Percentiles rank a stretch among this genome's conserved stretches.
Evolutionary conservation across 768 basidiomycete genomes (phyloP).

Genomic region (Obba rivulosa): DNA sequence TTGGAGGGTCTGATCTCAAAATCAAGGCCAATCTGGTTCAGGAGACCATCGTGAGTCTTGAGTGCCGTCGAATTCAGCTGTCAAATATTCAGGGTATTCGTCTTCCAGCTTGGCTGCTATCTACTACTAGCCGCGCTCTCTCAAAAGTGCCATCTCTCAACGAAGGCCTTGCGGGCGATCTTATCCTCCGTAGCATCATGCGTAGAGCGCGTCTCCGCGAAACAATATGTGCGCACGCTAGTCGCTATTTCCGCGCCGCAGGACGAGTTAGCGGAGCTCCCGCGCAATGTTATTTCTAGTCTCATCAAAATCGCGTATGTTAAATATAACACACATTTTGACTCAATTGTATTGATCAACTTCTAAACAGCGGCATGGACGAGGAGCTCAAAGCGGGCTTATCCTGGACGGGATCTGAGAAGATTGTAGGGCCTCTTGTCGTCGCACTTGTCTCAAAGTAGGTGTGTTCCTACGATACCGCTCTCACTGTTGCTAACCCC

Average conservation of each 20-base stretch:
- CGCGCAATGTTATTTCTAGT: slow-evolving; percentile 14
- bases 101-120: slow-evolving; percentile 62
- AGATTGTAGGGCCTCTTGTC: slow-evolving; percentile 51
- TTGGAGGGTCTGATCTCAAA: background rate
- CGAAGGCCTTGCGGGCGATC: slow-evolving; percentile 56
- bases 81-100: background rate
- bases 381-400: slow-evolving; percentile 41
- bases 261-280: slow-evolving; percentile 43
- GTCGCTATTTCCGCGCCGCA: slow-evolving; percentile 65
- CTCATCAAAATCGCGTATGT: slow-evolving; percentile 49
- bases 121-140: slow-evolving; percentile 69
- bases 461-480: slow-evolving; percentile 13
- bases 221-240: slow-evolving; percentile 60
- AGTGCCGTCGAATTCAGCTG: background rate
- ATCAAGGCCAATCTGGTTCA: slow-evolving; percentile 23
- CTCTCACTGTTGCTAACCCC: background rate
- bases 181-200: slow-evolving; percentile 47
- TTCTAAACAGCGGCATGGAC: slow-evolving; percentile 35
- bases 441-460: slow-evolving; percentile 34
- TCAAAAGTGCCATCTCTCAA: slow-evolving; percentile 54
- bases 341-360: background rate
- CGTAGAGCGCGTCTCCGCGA: slow-evolving; percentile 41
- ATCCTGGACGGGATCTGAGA: slow-evolving; percentile 48
- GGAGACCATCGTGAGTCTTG: slow-evolving; percentile 48
- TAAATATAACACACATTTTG: background rate